Evolutionary conservation across 129 eudicot species (phyloP).

Genomic region (Solidago caesia): DNA sequence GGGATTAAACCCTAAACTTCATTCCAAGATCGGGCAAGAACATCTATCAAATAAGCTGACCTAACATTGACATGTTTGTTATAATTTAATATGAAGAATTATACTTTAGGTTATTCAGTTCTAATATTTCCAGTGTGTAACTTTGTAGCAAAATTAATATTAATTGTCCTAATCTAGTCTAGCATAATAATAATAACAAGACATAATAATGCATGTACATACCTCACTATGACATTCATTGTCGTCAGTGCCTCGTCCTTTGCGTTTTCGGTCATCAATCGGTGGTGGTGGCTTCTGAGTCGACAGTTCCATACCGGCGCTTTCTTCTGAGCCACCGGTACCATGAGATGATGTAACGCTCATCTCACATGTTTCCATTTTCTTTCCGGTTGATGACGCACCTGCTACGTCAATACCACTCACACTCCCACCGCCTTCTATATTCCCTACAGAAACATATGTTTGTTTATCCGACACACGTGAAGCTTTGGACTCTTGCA

Average conservation of each 20-base stretch:
- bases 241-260: constrained; percentile 20
- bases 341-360: constrained; percentile 33
- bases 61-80: too few species aligned
- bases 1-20: too few species aligned
- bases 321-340: constrained; percentile 31
- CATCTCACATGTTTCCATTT: constrained; percentile 19
- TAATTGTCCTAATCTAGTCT: too few species aligned
- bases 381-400: neutral
- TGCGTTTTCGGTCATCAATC: constrained; percentile 33
- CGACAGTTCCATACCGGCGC: constrained; percentile 20
- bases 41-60: too few species aligned
- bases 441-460: neutral
- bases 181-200: neutral
- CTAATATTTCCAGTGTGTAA: neutral
- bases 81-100: too few species aligned
- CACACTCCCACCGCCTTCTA: neutral
- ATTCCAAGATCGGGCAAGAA: too few species aligned
- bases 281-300: constrained; percentile 28
- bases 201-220: neutral
- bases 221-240: constrained; percentile 58
- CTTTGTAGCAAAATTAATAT: neutral
- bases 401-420: constrained; percentile 14
- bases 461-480: constrained; percentile 25
- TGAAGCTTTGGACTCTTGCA: constrained; percentile 31
- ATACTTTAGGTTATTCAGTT: too few species aligned